Conservation (phyloP, 106 monocot species). For the Amphibolis antarctica region DNA sequence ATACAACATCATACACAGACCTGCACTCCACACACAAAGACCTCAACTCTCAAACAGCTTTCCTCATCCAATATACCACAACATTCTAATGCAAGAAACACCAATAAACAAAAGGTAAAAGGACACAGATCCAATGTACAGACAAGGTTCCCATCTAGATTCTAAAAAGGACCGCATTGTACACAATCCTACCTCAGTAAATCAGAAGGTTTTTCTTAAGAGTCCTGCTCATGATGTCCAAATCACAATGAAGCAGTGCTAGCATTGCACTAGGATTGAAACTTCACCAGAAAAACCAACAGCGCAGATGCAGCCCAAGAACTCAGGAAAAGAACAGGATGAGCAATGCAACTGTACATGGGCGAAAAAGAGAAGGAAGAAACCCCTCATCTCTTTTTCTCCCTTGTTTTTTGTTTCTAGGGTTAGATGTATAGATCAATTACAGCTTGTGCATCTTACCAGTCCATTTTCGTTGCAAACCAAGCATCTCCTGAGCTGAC, state of each 20-base stretch:
- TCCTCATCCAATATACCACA: neutral
- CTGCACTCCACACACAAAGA: neutral
- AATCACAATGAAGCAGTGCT: no score
- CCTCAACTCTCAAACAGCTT: neutral
- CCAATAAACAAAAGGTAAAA: neutral
- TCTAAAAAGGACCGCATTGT: no score
- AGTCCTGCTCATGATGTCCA: no score
- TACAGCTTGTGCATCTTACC: constrained; percentile 50
- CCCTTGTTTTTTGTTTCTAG: no score
- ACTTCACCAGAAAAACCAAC: no score
- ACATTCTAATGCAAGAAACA: neutral
- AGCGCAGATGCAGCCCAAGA: no score
- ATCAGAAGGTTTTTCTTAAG: no score
- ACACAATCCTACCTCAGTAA: no score
- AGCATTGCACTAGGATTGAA: no score
- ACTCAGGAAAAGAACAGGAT: neutral
- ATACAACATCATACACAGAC: neutral
- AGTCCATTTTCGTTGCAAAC: constrained; percentile 82
- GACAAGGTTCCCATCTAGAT: no score
- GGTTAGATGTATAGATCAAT: neutral
- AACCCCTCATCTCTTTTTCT: neutral
- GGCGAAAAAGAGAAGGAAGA: neutral
- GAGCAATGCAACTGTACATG: neutral
- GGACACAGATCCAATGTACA: no score
- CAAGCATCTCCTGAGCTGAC: constrained; percentile 28